Evolutionary conservation across 2,329 filamentous ascomycete species (phyloP), one percentile per base, ranked within the genome.

Genomic region (Fusarium sp.): DNA sequence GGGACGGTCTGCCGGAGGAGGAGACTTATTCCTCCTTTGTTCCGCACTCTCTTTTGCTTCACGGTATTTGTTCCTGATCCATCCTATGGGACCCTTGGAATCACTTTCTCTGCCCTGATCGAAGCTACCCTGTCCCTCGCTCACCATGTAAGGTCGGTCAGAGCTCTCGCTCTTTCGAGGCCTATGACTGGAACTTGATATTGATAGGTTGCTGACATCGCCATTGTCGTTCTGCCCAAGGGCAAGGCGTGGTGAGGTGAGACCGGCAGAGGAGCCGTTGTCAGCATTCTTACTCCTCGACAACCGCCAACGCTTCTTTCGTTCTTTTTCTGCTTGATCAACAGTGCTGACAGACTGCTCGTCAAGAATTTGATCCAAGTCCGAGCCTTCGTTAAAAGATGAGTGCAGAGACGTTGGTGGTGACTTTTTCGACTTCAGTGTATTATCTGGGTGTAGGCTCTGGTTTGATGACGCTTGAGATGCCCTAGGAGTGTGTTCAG

Each of bases 341-440:
- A 80, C 59, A n/a, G 75, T 75, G 32, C 75, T 63, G 10, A 81
- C 76, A 11, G 79, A 76, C 2, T 82, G 75, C 37, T 94, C 93
- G 33, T 95, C 93, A 12, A 76, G 52, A 15, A 87, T 81, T 69
- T 93, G 91, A 71, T 97, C 95, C 35, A 91, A 80, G 79, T 97
- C 95, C 0, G 94, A 97, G 28, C 92, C 90, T 74, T 97, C 95
- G 30, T 96, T 96, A 72, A 91, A 90, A 1, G 88, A 90, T 33
- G 94, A 96, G 75, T 93, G 90, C 66, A 95, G 86, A 0, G 95
- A 97, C 6, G 91, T 90, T 2, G 93, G 90, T 1, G 94, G 94
- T 2, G 94, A 97, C 67, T 88, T 88, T 71, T 90, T 90, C 1
- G 91, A 90, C 73, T 89, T 91, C 37, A 95, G 80, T 0, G 88